Percentiles rank a stretch among this genome's conserved stretches.
phyloP scores from a whole-genome alignment of 2,329 filamentous ascomycete species.

The Arthrobotrys iridis region DNA sequence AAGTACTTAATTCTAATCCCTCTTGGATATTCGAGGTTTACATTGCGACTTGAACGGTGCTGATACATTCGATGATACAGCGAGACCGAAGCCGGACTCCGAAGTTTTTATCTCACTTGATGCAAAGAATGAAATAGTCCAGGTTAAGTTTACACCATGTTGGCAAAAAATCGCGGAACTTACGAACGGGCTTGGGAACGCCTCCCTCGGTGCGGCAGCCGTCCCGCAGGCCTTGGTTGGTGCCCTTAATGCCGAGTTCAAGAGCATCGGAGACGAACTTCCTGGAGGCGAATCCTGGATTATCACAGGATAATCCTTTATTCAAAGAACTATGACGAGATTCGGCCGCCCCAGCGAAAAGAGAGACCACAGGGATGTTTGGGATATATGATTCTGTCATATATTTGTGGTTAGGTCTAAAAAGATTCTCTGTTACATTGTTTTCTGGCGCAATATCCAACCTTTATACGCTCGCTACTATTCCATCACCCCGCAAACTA shows the following conservation, averaged over 20 bases:
- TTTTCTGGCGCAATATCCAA: not conserved
- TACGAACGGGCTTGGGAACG: not conserved
- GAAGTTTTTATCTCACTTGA: constrained; percentile 1
- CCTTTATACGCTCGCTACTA: not conserved
- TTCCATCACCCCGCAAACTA: too few relatives aligned
- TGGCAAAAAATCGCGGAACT: not conserved
- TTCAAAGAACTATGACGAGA: too few relatives aligned
- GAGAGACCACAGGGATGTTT: too few relatives aligned
- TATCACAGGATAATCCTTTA: not conserved
- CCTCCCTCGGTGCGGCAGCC: not conserved
- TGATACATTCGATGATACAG: not conserved
- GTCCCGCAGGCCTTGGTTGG: not conserved
- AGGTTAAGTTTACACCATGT: constrained; percentile 8
- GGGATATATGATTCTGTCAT: too few relatives aligned
- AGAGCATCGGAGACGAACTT: not conserved
- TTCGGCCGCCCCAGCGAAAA: too few relatives aligned
- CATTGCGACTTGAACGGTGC: not conserved
- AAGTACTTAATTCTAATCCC: too few relatives aligned
- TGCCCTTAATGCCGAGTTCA: not conserved
- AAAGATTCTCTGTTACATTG: not conserved
- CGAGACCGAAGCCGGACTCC: not conserved
- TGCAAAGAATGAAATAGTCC: constrained; percentile 11
- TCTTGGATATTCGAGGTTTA: too few relatives aligned
- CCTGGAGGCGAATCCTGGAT: not conserved
- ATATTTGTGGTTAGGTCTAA: too few relatives aligned